Evolutionary conservation across 805 yeast genomes (phyloP).

Genomic region (Lachancea cidri): DNA sequence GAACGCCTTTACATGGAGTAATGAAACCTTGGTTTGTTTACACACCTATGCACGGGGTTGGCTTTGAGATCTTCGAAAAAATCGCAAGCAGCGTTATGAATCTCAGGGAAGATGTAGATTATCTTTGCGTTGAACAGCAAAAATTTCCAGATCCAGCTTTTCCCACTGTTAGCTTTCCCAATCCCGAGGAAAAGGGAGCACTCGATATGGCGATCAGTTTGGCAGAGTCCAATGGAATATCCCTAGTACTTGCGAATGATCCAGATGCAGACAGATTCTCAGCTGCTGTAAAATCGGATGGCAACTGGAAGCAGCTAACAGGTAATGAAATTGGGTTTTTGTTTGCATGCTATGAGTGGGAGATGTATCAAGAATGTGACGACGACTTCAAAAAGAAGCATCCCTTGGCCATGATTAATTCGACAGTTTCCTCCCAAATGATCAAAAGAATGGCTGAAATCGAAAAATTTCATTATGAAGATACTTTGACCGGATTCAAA

Average conservation of each 20-base stretch:
- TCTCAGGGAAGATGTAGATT: slow-evolving; percentile 34
- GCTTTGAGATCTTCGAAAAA: slow-evolving; percentile 51
- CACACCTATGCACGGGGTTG: slow-evolving; percentile 97
- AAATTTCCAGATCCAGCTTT: slow-evolving; percentile 76
- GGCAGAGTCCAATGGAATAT: slow-evolving; percentile 48
- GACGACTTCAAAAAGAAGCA: slow-evolving; percentile 31
- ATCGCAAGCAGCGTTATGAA: slow-evolving; percentile 29
- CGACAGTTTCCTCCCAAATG: slow-evolving; percentile 90
- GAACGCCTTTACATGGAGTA: slow-evolving; percentile 3
- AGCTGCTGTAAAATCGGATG: slow-evolving; percentile 53
- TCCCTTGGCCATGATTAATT: slow-evolving; percentile 57
- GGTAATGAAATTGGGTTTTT: slow-evolving; percentile 90
- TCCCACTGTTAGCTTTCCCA: slow-evolving; percentile 83
- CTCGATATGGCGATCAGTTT: slow-evolving; percentile 58
- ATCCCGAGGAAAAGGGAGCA: slow-evolving; percentile 95
- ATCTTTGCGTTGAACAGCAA: slow-evolving; percentile 55
- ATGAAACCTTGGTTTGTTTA: slow-evolving; percentile 52
- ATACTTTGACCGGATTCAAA: slow-evolving; percentile 92
- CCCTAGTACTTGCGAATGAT: slow-evolving; percentile 79
- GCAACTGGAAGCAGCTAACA: slow-evolving; percentile 70
- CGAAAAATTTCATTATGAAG: slow-evolving; percentile 59
- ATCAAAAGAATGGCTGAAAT: slow-evolving; percentile 59
- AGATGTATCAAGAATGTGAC: slow-evolving; percentile 23
- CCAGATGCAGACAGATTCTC: slow-evolving; percentile 97
- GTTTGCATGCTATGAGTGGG: slow-evolving; percentile 63